Evolutionary conservation across 176 grass and related monocot species (phyloP).

Genomic region (Cenchrus purpureus): DNA sequence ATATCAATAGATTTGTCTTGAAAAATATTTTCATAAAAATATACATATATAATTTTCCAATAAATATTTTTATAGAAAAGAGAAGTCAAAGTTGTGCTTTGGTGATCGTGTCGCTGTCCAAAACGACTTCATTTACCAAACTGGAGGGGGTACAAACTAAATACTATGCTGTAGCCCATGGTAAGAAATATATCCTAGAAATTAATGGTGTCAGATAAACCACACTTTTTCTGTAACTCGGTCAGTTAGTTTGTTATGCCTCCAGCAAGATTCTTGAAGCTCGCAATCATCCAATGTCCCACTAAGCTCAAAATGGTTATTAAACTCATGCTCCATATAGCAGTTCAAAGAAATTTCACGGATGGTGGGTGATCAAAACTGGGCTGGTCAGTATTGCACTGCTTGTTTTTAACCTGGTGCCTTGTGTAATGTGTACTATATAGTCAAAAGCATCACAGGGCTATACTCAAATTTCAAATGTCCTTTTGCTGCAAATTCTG

Average conservation of each 20-base stretch:
- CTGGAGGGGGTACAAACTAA: not conserved
- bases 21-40: too few species aligned
- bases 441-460: slow-evolving; percentile 29
- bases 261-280: slow-evolving; percentile 42
- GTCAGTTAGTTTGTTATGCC: slow-evolving; percentile 28
- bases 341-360: slow-evolving; percentile 45
- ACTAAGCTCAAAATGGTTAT: slow-evolving; percentile 33
- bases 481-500: slow-evolving; percentile 33
- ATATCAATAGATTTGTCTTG: too few species aligned
- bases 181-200: not conserved
- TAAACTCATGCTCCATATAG: slow-evolving; percentile 44
- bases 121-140: too few species aligned
- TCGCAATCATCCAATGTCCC: slow-evolving; percentile 34
- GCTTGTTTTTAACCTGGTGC: slow-evolving; percentile 41
- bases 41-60: too few species aligned
- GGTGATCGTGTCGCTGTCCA: too few species aligned
- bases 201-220: slow-evolving; percentile 12
- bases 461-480: slow-evolving; percentile 23
- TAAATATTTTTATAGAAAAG: too few species aligned
- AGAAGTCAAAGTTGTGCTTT: too few species aligned
- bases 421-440: slow-evolving; percentile 39
- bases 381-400: slow-evolving; percentile 11
- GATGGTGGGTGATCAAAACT: slow-evolving; percentile 34
- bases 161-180: not conserved
- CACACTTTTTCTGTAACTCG: slow-evolving; percentile 31